Evolutionary conservation across 2,329 filamentous ascomycete genomes (phyloP), one percentile per base, ranked within the genome.

Genomic region (Onygenales sp.): DNA sequence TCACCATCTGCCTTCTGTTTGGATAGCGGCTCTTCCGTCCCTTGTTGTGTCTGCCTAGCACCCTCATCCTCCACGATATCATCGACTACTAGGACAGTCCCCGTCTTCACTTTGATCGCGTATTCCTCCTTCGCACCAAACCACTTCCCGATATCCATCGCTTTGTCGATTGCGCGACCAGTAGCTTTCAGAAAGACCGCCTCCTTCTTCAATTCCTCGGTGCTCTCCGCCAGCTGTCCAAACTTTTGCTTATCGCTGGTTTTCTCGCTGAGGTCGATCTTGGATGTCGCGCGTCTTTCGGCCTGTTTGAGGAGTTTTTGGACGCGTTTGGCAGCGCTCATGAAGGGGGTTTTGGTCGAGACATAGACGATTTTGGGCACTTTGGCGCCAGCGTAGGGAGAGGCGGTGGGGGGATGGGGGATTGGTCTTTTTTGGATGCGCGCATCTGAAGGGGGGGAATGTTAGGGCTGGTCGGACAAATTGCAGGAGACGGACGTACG

Each of bases 111-210:
- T 47, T 67, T 68, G 3, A 83, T 78, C 6, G 60, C 62, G 63
- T 75, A 83, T 51, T 74, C 71, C 42, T 67, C 71, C 58, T 78
- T 72, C 53, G 75, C 72, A 63, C 78, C 74, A 59, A 85, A 84
- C 74, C 74, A 80, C 49, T 76, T 63, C 1, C 73, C 81, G 27
- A 84, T 60, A 42, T 73, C 72, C 64, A 84, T 62, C 11, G 77
- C 80, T 63, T 78, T 76, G 53, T 75, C 70, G 57, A 84, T 82
- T 39, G 81, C 81, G 49, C 77, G 73, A 4, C 81, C 81, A 8
- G 78, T 81, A 4, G 77, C 82, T 62, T 83, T 84, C 32, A 84
- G 61, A 57, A 77, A 71, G 1, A 84, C 75, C 45, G 76, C 72
- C 58, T 83, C 79, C 50, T 60, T 60, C 6, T 59, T 58, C 37